phyloP scores from a whole-genome alignment of 2,329 filamentous ascomycete species.

The Chlorencoelia australis region DNA sequence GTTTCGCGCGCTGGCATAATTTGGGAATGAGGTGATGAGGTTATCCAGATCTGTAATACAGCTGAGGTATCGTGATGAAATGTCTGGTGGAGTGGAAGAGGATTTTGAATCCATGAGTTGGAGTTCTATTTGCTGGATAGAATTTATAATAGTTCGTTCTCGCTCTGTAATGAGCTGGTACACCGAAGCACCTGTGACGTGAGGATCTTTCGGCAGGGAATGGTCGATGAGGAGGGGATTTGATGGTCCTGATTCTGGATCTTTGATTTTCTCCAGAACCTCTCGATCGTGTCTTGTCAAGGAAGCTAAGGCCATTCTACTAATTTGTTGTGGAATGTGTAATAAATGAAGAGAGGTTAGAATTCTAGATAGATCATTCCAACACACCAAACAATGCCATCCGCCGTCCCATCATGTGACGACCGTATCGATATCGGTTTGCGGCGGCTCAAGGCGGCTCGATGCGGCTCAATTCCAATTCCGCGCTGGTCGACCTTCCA shows the following conservation, averaged over 20 bases:
- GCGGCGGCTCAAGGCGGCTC: too few relatives aligned
- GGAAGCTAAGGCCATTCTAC: too few relatives aligned
- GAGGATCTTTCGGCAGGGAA: conserved; percentile 43
- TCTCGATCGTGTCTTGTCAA: conserved; percentile 50
- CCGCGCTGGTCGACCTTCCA: too few relatives aligned
- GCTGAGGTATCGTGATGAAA: conserved; percentile 39
- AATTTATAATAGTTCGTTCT: conserved; percentile 43
- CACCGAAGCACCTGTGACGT: conserved; percentile 38
- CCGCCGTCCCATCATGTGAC: too few relatives aligned
- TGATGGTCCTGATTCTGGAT: conserved; percentile 52
- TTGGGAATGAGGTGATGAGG: conserved; percentile 47
- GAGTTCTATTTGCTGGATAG: conserved; percentile 45
- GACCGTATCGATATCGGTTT: too few relatives aligned
- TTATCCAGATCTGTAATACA: conserved; percentile 40
- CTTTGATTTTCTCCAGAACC: conserved; percentile 56
- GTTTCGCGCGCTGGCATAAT: conserved; percentile 63
- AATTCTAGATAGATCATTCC: too few relatives aligned
- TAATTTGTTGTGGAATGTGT: too few relatives aligned
- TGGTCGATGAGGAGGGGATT: conserved; percentile 42
- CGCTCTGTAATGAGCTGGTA: conserved; percentile 42
- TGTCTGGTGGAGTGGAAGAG: conserved; percentile 25
- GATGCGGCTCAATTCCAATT: too few relatives aligned
- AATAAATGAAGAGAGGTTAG: too few relatives aligned
- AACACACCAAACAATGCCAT: too few relatives aligned
- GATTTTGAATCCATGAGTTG: conserved; percentile 31